Percentiles rank a stretch among this genome's conserved stretches.
Conservation (phyloP, 169 alveolate species). For the Plasmodium chabaudi region DNA sequence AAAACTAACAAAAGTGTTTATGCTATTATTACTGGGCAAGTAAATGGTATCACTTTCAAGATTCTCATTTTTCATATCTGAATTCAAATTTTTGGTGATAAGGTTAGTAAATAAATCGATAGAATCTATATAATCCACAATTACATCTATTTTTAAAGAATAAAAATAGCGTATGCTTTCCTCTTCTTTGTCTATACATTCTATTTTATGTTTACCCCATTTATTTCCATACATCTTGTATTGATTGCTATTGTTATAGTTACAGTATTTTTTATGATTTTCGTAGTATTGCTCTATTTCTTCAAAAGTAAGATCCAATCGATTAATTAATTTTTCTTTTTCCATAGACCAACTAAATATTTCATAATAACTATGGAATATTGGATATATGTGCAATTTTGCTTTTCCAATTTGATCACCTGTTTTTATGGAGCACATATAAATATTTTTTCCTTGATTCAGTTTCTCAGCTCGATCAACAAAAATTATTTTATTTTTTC, state of each 20-base stretch:
- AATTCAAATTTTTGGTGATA: too few relatives aligned
- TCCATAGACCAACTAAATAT: background rate
- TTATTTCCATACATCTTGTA: too few relatives aligned
- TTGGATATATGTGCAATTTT: slow-evolving; percentile 41
- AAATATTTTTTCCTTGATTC: background rate
- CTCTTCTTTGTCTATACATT: slow-evolving; percentile 11
- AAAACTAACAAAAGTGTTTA: slow-evolving; percentile 22
- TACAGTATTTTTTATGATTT: slow-evolving; percentile 5
- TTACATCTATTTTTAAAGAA: slow-evolving; percentile 32
- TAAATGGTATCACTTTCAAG: slow-evolving; percentile 7
- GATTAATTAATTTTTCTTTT: slow-evolving; percentile 1
- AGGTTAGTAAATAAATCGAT: too few relatives aligned
- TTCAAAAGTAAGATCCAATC: slow-evolving; percentile 26
- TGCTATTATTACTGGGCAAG: slow-evolving; percentile 2
- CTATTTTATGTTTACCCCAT: too few relatives aligned
- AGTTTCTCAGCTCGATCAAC: slow-evolving; percentile 6
- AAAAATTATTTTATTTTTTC: background rate
- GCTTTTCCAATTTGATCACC: slow-evolving; percentile 14
- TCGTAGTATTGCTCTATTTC: slow-evolving; percentile 40
- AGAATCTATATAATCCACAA: slow-evolving; percentile 28
- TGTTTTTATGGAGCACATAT: slow-evolving; percentile 33
- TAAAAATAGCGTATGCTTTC: slow-evolving; percentile 8
- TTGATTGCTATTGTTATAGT: background rate
- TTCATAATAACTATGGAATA: slow-evolving; percentile 45
- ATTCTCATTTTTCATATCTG: background rate